Percentiles rank a stretch among this genome's conserved stretches.
Conservation (phyloP, 352 stramenopile genomes). For the Pythium volutum region DNA sequence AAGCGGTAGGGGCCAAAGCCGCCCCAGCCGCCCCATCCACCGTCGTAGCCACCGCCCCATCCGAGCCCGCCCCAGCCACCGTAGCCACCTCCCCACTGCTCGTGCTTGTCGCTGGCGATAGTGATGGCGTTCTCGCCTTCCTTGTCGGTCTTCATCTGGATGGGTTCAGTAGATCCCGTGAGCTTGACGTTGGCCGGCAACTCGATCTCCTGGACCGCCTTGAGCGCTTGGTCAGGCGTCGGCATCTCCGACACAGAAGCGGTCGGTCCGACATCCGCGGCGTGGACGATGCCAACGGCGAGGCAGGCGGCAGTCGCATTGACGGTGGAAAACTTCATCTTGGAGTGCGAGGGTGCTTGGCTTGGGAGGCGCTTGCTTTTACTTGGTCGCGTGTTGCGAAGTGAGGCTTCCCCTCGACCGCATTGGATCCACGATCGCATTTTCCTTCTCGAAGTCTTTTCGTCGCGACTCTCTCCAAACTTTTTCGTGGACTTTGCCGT, state of each 20-base stretch:
- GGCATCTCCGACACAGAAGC: neutral
- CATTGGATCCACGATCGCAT: neutral
- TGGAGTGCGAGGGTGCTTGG: neutral
- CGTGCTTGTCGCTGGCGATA: constrained; percentile 4
- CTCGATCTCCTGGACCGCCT: neutral
- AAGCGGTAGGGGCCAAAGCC: no score
- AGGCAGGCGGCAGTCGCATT: neutral
- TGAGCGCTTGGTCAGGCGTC: neutral
- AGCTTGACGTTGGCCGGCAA: constrained; percentile 1
- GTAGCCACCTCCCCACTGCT: neutral
- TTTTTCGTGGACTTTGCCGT: neutral
- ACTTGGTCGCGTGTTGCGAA: neutral
- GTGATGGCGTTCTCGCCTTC: constrained; percentile 3
- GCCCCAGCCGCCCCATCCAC: no score
- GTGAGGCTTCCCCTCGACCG: neutral
- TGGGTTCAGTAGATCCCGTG: neutral
- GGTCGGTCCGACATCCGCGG: neutral
- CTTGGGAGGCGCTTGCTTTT: neutral
- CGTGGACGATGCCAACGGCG: neutral
- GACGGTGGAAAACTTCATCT: constrained; percentile 5
- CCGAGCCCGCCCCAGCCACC: no score
- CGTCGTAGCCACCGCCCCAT: no score
- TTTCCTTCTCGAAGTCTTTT: neutral
- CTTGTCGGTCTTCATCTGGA: constrained; percentile 3
- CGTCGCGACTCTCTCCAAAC: no score